A percentile compares a stretch with the other conserved stretches of the same genome.
These are phyloP conservation scores for Nemania sp. DNA, from an alignment of 2,329 filamentous ascomycete species.

Conservation along the genomic window DNA sequence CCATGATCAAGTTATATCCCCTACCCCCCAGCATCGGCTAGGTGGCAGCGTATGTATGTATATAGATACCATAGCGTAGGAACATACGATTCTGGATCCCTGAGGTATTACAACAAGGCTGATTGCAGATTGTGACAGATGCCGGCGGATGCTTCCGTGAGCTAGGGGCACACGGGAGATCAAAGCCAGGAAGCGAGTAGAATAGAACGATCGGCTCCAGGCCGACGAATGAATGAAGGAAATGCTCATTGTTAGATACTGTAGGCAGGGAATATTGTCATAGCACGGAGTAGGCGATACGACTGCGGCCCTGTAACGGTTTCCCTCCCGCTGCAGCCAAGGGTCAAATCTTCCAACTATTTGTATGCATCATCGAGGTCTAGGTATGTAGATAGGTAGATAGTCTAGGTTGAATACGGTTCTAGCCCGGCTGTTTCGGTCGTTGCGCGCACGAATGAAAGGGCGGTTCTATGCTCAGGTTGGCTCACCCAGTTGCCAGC, in stretches of 20 bases:
- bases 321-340: conserved; percentile 32
- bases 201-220: conserved; percentile 20
- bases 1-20: not conserved
- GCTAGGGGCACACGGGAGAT: conserved; percentile 13
- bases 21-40: conserved; percentile 11
- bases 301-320: not conserved
- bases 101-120: conserved; percentile 25
- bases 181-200: conserved; percentile 17
- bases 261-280: not conserved
- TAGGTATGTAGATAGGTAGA: not conserved
- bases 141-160: conserved; percentile 30
- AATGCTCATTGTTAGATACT: not conserved
- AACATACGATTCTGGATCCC: conserved; percentile 19
- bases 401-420: not conserved
- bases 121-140: conserved; percentile 32
- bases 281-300: conserved; percentile 11
- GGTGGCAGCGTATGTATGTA: not conserved
- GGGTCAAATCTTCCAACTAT: conserved; percentile 11
- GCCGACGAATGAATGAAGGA: conserved; percentile 6
- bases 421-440: not conserved
- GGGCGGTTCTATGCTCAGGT: not conserved
- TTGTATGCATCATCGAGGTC: not conserved
- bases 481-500: too few species aligned
- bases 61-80: not conserved
- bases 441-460: conserved; percentile 12